Conservation (phyloP, 176 grass and related monocot genomes). For the Phyllostachys edulis region DNA sequence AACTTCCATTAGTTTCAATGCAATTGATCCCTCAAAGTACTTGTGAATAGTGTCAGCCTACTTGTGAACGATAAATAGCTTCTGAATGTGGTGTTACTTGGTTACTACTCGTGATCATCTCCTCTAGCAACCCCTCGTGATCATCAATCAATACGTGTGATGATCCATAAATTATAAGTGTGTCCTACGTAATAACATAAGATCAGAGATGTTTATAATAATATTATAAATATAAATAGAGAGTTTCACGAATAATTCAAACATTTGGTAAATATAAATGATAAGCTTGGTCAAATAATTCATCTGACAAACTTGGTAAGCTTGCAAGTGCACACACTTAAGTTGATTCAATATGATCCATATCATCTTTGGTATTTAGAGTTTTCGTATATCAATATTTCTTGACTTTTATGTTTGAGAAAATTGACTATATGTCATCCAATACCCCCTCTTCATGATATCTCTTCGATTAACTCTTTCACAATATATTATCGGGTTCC, state of each 20-base stretch:
- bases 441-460: too few relatives aligned
- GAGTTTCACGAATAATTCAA: too few relatives aligned
- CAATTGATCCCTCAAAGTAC: not conserved
- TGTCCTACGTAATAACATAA: too few relatives aligned
- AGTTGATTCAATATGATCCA: slow-evolving; percentile 2
- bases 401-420: not conserved
- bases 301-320: slow-evolving; percentile 90
- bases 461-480: too few relatives aligned
- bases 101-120: not conserved
- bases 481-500: not conserved
- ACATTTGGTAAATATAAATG: too few relatives aligned
- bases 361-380: not conserved
- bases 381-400: not conserved
- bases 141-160: too few relatives aligned
- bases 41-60: not conserved
- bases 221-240: too few relatives aligned
- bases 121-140: too few relatives aligned
- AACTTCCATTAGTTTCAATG: not conserved
- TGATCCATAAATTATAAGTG: too few relatives aligned
- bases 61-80: not conserved
- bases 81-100: not conserved
- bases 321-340: slow-evolving; percentile 75
- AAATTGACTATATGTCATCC: too few relatives aligned
- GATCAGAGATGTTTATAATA: too few relatives aligned
- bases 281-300: too few relatives aligned